Evolutionary conservation across 495 filamentous ascomycete genomes (phyloP), one percentile per base, ranked within the genome.

Genomic region (Letharia lupina): DNA sequence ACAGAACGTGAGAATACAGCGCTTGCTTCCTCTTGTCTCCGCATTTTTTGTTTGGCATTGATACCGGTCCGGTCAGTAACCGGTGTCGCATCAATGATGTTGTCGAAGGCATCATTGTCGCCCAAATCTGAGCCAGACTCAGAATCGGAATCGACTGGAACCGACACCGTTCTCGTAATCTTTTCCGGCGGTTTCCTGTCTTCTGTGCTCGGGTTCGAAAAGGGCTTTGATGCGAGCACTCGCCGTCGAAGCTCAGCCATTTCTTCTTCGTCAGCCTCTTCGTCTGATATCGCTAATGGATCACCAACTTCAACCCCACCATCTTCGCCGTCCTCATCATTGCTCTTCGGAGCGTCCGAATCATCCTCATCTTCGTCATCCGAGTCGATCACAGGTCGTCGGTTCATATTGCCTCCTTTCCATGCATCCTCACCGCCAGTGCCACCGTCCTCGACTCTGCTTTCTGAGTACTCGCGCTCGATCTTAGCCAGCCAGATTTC

Each of bases 171-270:
- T 18, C 81, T 75, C 5, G 84, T 71, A 63, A 89, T 84, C 33
- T 79, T 85, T 69, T 85, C 83, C 2, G 79, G 81, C 28, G 75
- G 75, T 61, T 84, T 84, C 60, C 84, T 83, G 58, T 60, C 75
- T 76, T 37, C 74, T 72, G 18, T 80, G 73, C 50, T 79, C 16
- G 85, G 85, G 69, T 90, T 90, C 50, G 89, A 79, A 69, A 97
- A 98, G 0, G 90, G 81, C 69, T 92, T 96, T 6, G 93, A 96
- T 3, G 84, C 86, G 4, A 98, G 80, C 31, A 96, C 90, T 70
- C 89, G 87, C 50, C 86, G 85, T 48, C 94, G 81, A 39, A 98
- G 86, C 69, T 94, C 91, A 50, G 91, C 93, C 90, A 96, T 97
- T 72, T 95, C 89, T 64, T 87, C 90, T 64, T 89, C 89, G 58